These are phyloP conservation scores for Cochlearia excelsa DNA, from an alignment of 345 rosid species.

Conservation along the genomic window DNA sequence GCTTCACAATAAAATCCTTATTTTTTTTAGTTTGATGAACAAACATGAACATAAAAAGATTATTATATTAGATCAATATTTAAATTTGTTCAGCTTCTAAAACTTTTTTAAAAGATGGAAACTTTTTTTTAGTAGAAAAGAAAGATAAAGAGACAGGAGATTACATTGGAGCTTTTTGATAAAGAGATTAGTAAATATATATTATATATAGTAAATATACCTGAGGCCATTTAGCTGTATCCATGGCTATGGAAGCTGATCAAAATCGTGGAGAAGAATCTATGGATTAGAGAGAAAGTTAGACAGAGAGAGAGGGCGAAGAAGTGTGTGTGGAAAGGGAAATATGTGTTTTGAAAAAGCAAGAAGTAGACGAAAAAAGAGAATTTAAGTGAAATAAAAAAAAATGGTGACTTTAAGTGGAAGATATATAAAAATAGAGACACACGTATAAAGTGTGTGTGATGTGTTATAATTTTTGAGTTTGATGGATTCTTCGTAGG, in stretches of 20 bases:
- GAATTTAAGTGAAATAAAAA: background rate
- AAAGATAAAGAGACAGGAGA: background rate
- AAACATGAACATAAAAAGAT: conserved; percentile 1
- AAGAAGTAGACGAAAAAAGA: conserved; percentile 33
- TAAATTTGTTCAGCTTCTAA: conserved; percentile 1
- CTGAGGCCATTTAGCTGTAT: conserved; percentile 96
- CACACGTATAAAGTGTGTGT: conserved; percentile 8
- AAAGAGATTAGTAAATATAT: background rate
- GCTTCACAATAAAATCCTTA: conserved; percentile 90
- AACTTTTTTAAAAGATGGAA: background rate
- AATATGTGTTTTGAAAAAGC: conserved; percentile 24
- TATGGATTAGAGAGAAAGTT: background rate
- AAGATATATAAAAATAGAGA: background rate
- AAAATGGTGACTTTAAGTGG: conserved; percentile 1
- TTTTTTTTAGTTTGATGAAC: background rate
- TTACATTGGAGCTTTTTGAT: background rate
- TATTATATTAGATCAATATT: background rate
- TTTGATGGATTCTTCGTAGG: conserved; percentile 27
- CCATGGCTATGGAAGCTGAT: conserved; percentile 54
- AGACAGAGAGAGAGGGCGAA: background rate
- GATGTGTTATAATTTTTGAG: background rate
- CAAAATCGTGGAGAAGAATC: conserved; percentile 11
- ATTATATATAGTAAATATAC: conserved; percentile 30
- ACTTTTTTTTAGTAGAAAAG: conserved; percentile 12
- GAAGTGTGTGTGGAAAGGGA: conserved; percentile 27